phyloP scores from a whole-genome alignment of 176 grass and related monocot species.

The Rhynchospora pubera region DNA sequence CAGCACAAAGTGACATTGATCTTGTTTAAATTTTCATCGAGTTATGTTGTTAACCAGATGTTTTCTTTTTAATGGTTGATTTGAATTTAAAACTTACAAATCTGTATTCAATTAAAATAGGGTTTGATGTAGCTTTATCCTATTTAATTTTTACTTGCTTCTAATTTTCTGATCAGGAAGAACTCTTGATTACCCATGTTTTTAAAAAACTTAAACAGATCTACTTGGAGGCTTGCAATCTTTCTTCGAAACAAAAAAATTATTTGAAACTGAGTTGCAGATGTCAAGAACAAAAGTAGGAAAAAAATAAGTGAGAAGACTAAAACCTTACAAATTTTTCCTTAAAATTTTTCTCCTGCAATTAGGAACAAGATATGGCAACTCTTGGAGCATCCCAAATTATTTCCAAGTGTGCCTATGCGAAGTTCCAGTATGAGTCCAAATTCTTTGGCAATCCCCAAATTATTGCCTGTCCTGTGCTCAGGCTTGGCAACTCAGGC shows the following conservation, averaged over 20 bases:
- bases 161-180: background rate
- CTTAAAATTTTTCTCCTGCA: background rate
- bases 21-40: background rate
- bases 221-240: background rate
- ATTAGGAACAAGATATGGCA: slow-evolving; percentile 34
- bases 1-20: background rate
- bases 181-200: background rate
- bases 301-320: background rate
- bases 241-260: background rate
- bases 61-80: background rate
- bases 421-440: slow-evolving; percentile 15
- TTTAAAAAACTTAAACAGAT: background rate
- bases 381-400: slow-evolving; percentile 48
- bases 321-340: background rate
- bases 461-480: slow-evolving; percentile 12
- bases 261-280: background rate
- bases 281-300: background rate
- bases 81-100: slow-evolving; percentile 12
- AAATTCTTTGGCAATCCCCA: slow-evolving; percentile 23
- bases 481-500: slow-evolving; percentile 4
- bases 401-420: slow-evolving; percentile 16
- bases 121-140: background rate
- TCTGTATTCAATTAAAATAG: background rate
- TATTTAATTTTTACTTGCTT: background rate
- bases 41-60: background rate